Evolutionary conservation across 2,329 filamentous ascomycete species (phyloP).

Genomic region (Penicillium sp.): DNA sequence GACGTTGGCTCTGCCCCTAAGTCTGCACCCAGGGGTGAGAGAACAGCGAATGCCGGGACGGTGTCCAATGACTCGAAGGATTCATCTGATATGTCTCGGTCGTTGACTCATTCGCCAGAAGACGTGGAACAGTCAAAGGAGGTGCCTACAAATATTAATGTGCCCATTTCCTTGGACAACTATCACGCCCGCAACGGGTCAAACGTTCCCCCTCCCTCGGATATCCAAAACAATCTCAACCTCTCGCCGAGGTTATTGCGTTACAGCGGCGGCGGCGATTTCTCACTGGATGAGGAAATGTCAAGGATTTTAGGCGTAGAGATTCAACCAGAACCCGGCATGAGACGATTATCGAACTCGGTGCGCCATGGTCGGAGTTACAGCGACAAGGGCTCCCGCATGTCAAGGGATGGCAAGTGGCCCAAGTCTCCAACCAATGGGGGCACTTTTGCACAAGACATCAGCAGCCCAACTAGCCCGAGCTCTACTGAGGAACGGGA

Average conservation of each 20-base stretch:
- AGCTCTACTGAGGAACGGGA: slow-evolving; percentile 54
- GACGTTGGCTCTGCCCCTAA: slow-evolving; percentile 46
- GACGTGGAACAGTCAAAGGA: slow-evolving; percentile 47
- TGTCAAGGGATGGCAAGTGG: slow-evolving; percentile 63
- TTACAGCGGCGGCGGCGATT: slow-evolving; percentile 76
- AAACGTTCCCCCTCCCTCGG: slow-evolving; percentile 38
- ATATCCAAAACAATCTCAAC: slow-evolving; percentile 43
- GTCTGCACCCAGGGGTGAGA: slow-evolving; percentile 1
- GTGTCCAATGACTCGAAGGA: slow-evolving; percentile 2
- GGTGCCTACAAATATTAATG: not conserved
- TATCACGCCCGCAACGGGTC: slow-evolving; percentile 46
- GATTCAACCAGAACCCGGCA: slow-evolving; percentile 64
- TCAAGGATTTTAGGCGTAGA: slow-evolving; percentile 78
- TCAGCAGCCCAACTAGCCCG: slow-evolving; percentile 65
- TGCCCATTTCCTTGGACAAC: slow-evolving; percentile 16
- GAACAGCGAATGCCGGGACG: not conserved
- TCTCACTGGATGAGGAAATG: slow-evolving; percentile 95
- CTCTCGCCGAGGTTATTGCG: slow-evolving; percentile 65
- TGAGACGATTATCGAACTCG: slow-evolving; percentile 86
- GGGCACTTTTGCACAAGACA: slow-evolving; percentile 27
- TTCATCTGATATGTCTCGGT: slow-evolving; percentile 2
- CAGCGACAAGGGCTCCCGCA: slow-evolving; percentile 62
- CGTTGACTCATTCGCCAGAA: slow-evolving; percentile 3
- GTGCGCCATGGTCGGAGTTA: slow-evolving; percentile 88
- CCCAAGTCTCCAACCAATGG: slow-evolving; percentile 61